Evolutionary conservation across 495 filamentous ascomycete species (phyloP).

Genomic region (Aspergillus baeticus): DNA sequence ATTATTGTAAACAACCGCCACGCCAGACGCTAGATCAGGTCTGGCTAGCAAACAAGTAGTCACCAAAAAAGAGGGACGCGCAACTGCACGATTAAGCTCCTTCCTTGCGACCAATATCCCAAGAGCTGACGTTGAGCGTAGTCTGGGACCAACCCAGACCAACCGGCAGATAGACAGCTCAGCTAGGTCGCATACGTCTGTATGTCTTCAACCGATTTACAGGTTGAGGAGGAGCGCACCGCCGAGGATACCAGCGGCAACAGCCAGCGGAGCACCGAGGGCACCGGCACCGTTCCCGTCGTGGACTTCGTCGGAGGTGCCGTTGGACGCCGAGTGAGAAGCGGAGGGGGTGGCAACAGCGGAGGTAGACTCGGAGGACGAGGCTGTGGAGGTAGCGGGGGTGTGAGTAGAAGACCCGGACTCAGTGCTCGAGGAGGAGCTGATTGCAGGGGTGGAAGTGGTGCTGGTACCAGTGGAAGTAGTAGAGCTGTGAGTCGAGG

Average conservation of each 20-base stretch:
- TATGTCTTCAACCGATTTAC: background rate
- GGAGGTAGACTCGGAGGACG: constrained; percentile 1
- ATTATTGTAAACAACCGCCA: too few species aligned
- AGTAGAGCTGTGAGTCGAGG: constrained; percentile 15
- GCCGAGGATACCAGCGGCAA: constrained; percentile 7
- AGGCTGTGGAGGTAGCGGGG: constrained; percentile 2
- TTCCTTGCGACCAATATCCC: too few species aligned
- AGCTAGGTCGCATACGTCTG: too few species aligned
- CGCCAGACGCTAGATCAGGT: too few species aligned
- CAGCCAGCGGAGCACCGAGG: constrained; percentile 2
- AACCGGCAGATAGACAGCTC: too few species aligned
- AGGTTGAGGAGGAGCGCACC: constrained; percentile 2
- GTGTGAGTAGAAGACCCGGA: background rate
- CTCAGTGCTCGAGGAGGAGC: background rate
- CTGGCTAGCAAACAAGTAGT: too few species aligned
- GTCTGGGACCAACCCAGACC: too few species aligned
- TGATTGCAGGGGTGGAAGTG: constrained; percentile 17
- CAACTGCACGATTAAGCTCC: too few species aligned
- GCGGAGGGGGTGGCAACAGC: background rate
- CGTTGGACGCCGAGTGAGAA: background rate
- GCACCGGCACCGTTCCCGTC: background rate
- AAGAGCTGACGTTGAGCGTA: too few species aligned
- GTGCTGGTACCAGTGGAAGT: constrained; percentile 20
- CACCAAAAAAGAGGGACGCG: too few species aligned
- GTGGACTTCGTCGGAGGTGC: background rate